phyloP scores from a whole-genome alignment of 192 early-diverging fungal species.

The Pilaira anomala region DNA sequence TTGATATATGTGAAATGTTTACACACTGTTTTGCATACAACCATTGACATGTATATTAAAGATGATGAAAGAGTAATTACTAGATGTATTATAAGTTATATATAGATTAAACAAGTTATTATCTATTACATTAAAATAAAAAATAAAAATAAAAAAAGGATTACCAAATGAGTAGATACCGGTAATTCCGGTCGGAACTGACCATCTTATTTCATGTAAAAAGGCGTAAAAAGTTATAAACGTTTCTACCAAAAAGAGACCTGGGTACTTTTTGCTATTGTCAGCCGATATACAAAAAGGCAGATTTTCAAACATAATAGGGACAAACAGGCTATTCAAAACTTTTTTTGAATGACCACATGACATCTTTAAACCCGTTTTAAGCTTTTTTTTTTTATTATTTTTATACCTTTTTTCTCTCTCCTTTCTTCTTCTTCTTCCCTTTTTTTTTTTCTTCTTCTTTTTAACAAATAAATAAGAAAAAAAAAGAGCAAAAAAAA shows the following conservation, averaged over 20 bases:
- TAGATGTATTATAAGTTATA: no score
- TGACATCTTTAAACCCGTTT: background rate
- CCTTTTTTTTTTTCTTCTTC: background rate
- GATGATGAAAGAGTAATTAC: no score
- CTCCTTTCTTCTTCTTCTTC: background rate
- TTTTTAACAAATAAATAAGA: background rate
- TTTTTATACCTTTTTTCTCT: background rate
- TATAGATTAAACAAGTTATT: no score
- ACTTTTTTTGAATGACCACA: background rate
- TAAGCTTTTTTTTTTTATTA: background rate
- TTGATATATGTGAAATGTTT: no score
- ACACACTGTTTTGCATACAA: no score
- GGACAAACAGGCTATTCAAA: slow-evolving; percentile 2
- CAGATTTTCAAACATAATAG: slow-evolving; percentile 18
- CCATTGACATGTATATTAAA: no score
- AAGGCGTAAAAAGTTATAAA: no score
- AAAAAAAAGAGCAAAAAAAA: no score
- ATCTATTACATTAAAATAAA: no score
- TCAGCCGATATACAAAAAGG: slow-evolving; percentile 6
- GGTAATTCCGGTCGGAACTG: background rate
- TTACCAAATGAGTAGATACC: slow-evolving; percentile 14
- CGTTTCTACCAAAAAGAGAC: background rate
- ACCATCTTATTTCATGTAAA: background rate
- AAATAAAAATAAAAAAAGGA: background rate
- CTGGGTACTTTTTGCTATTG: background rate